Percentiles rank a stretch among this genome's conserved stretches.
Conservation (phyloP, 805 yeast species). For the Tetrapisispora phaffii region DNA sequence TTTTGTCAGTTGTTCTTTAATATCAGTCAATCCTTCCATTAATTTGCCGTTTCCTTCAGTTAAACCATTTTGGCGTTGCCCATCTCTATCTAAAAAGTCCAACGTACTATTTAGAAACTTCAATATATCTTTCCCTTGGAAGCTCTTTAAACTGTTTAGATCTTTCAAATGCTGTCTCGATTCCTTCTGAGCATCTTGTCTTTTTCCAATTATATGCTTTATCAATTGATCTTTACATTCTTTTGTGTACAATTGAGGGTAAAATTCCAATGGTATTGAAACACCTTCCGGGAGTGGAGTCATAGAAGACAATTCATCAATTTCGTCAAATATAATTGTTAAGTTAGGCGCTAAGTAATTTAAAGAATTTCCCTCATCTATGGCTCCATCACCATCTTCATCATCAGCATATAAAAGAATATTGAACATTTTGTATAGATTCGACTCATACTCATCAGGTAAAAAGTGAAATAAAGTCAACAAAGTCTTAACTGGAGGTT, state of each 20-base stretch:
- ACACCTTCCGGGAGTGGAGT: conserved; percentile 19
- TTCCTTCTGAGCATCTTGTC: conserved; percentile 14
- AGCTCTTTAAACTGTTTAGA: conserved; percentile 22
- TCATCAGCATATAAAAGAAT: conserved; percentile 23
- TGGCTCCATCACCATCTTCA: conserved; percentile 5
- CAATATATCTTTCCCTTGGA: conserved; percentile 25
- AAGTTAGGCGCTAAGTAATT: conserved; percentile 21
- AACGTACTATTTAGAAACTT: conserved; percentile 23
- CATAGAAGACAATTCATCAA: conserved; percentile 15
- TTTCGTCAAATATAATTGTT: conserved; percentile 26
- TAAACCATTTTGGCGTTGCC: conserved; percentile 2
- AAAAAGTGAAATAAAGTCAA: conserved; percentile 26
- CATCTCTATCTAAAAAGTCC: conserved; percentile 16
- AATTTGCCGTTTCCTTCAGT: not conserved
- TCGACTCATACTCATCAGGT: conserved; percentile 28
- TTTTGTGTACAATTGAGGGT: conserved; percentile 27
- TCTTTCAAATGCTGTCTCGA: conserved; percentile 14
- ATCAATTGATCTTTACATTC: conserved; percentile 21
- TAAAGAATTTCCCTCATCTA: conserved; percentile 18
- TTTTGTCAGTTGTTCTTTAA: conserved; percentile 10
- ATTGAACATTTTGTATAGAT: conserved; percentile 28
- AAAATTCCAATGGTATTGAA: conserved; percentile 26
- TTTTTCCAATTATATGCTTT: conserved; percentile 16
- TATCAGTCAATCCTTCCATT: conserved; percentile 5
- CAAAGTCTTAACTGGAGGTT: conserved; percentile 15